Conservation (phyloP, 2,329 filamentous ascomycete species). For the Cercospora berteroae region DNA sequence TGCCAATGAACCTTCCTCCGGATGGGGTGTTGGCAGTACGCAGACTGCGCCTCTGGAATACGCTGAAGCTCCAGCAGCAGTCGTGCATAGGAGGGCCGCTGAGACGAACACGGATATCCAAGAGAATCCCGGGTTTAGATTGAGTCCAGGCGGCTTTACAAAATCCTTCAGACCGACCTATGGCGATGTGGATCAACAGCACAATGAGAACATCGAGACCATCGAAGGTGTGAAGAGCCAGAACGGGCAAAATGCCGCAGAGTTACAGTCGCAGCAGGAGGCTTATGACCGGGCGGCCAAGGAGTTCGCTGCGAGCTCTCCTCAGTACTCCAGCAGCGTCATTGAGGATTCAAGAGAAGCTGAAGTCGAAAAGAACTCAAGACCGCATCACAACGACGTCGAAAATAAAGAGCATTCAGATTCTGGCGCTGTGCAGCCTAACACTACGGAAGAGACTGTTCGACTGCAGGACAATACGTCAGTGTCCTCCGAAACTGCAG, state of each 20-base stretch:
- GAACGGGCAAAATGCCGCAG: not conserved
- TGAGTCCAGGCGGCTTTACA: not conserved
- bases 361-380: not conserved
- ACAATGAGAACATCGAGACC: not conserved
- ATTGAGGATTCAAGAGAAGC: not conserved
- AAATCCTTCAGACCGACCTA: slow-evolving; percentile 2
- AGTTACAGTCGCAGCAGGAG: slow-evolving; percentile 3
- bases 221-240: not conserved
- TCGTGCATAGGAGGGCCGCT: not conserved
- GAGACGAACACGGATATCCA: not conserved
- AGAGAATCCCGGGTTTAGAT: not conserved
- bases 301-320: not conserved
- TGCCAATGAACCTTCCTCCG: not conserved
- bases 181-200: not conserved
- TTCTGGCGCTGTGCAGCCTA: not conserved
- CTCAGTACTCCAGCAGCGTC: not conserved
- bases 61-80: not conserved
- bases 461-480: not conserved
- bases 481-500: not conserved
- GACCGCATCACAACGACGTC: not conserved
- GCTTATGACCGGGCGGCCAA: slow-evolving; percentile 4
- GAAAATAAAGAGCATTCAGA: not conserved
- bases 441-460: not conserved
- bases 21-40: slow-evolving; percentile 16
- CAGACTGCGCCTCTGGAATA: slow-evolving; percentile 13